phyloP scores from a whole-genome alignment of 192 early-diverging fungal species.

The Coemansia erecta region DNA sequence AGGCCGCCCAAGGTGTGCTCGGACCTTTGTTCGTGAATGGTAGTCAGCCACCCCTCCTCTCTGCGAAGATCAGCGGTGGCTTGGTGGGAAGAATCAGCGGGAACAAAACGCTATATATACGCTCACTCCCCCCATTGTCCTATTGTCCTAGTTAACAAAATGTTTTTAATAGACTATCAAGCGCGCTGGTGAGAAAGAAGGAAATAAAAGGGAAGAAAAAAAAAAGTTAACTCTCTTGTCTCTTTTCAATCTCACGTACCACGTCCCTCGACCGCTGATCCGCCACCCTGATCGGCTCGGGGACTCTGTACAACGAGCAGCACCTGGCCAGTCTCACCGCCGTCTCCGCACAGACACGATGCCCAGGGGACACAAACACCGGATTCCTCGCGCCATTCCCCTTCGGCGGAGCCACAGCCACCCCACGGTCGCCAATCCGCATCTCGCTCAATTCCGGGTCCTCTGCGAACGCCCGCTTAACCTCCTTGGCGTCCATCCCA shows the following conservation, averaged over 20 bases:
- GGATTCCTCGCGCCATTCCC: conserved; percentile 61
- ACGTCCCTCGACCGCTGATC: conserved; percentile 55
- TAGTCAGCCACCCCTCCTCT: too few relatives aligned
- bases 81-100: too few relatives aligned
- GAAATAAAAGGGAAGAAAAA: neutral
- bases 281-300: conserved; percentile 90
- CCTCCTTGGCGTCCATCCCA: conserved; percentile 47
- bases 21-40: too few relatives aligned
- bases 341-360: conserved; percentile 67
- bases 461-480: conserved; percentile 54
- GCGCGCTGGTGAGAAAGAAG: neutral
- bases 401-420: conserved; percentile 53
- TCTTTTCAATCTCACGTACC: conserved; percentile 21
- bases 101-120: neutral
- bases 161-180: neutral
- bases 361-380: conserved; percentile 85
- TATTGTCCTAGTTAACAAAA: neutral
- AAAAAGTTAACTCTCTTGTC: neutral
- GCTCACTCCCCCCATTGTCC: too few relatives aligned
- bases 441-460: conserved; percentile 39
- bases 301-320: conserved; percentile 68
- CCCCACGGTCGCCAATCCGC: conserved; percentile 54
- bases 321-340: conserved; percentile 66
- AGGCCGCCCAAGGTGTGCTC: too few relatives aligned
- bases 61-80: too few relatives aligned